Conservation (phyloP, 805 yeast genomes). For the Candida awuae region DNA sequence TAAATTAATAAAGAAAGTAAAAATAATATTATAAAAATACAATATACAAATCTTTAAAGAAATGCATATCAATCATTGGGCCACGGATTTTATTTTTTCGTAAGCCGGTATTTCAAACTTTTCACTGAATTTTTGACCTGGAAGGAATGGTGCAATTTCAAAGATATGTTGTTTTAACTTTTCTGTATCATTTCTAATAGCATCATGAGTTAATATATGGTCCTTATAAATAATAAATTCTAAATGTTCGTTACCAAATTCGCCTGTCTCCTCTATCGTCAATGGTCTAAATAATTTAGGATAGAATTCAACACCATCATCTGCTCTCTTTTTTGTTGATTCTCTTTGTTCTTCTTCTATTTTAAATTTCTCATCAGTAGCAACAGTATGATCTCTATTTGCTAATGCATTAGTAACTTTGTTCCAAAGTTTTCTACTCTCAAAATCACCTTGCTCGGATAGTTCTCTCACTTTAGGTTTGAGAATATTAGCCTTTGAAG, state of each 20-base stretch:
- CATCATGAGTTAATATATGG: conserved; percentile 27
- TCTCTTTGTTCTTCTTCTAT: conserved; percentile 85
- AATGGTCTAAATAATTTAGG: conserved; percentile 66
- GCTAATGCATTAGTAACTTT: conserved; percentile 78
- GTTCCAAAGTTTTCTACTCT: conserved; percentile 78
- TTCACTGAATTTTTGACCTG: conserved; percentile 65
- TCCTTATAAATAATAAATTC: conserved; percentile 61
- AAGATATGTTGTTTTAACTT: conserved; percentile 49
- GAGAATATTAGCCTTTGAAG: conserved; percentile 42
- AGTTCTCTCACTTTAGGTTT: conserved; percentile 72
- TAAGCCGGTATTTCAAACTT: conserved; percentile 64
- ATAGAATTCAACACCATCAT: conserved; percentile 70
- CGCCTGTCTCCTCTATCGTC: conserved; percentile 26
- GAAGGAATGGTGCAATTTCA: conserved; percentile 68
- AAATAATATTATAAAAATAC: too few relatives aligned
- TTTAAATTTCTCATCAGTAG: conserved; percentile 81
- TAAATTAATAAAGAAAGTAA: too few relatives aligned
- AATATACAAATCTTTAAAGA: too few relatives aligned
- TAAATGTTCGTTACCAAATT: conserved; percentile 35
- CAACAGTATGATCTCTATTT: conserved; percentile 65
- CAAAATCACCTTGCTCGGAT: conserved; percentile 70
- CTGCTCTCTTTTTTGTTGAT: conserved; percentile 62
- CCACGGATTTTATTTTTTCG: conserved; percentile 33
- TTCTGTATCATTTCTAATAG: conserved; percentile 32
- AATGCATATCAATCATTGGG: neutral